These are phyloP conservation scores for Brassica incana DNA, from an alignment of 345 rosid genomes.

Conservation along the genomic window DNA sequence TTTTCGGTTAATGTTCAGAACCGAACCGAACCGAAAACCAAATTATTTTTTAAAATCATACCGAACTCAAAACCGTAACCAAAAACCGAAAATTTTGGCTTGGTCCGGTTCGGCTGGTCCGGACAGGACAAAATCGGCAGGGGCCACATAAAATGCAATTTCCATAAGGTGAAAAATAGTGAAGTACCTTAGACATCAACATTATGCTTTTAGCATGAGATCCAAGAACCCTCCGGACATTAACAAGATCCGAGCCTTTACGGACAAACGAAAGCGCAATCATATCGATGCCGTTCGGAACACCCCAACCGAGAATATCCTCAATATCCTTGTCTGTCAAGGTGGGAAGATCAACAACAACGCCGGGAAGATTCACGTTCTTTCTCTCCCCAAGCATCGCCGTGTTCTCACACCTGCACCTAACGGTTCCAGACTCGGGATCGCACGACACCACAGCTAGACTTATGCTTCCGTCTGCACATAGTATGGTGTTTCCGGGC, in stretches of 20 bases:
- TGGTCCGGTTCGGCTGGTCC: no score
- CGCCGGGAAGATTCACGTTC: slow-evolving; percentile 92
- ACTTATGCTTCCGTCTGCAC: slow-evolving; percentile 87
- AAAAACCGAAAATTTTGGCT: no score
- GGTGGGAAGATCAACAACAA: slow-evolving; percentile 89
- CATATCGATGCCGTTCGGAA: slow-evolving; percentile 81
- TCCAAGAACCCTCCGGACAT: slow-evolving; percentile 83
- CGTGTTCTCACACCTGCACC: slow-evolving; percentile 83
- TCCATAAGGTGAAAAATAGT: not conserved
- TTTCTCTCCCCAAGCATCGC: slow-evolving; percentile 90
- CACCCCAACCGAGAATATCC: slow-evolving; percentile 85
- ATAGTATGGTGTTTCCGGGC: slow-evolving; percentile 73
- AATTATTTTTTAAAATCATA: no score
- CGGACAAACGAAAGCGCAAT: slow-evolving; percentile 92
- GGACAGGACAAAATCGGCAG: no score
- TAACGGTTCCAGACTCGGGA: slow-evolving; percentile 67
- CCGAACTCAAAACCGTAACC: no score
- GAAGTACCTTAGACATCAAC: slow-evolving; percentile 86
- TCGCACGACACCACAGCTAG: slow-evolving; percentile 73
- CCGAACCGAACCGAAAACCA: no score
- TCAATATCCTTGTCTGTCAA: slow-evolving; percentile 86
- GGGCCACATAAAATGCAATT: not conserved
- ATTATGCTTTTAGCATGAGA: slow-evolving; percentile 66
- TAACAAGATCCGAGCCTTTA: slow-evolving; percentile 89
- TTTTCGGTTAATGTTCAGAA: no score